Base-by-base conservation (phyloP, 129 eudicot species). In the Helianthus tuberosus region DNA sequence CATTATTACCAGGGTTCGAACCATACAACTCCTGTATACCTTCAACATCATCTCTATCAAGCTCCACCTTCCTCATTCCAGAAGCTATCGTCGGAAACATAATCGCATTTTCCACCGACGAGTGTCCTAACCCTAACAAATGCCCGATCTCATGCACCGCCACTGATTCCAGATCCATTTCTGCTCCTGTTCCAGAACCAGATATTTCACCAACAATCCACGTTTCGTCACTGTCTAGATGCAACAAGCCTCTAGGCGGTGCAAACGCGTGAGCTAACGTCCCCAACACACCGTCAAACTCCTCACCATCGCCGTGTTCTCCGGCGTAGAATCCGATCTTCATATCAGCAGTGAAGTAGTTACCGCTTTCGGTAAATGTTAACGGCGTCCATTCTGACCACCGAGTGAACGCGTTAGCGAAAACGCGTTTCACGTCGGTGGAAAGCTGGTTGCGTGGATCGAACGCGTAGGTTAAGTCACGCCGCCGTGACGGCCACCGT, bases 81-180 rank as follows among this genome's bases (percentile, higher is more conserved):
- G 92, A 75, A 9, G 89, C 49, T 6, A 86, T 85, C 15, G 93
- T 82, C 68, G 96, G 96, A 75, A 71, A 89, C 96, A 89, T 89
- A 15, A 86, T 79, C 9, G 96, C 80, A 0, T 77, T 84, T 27
- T 82, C 89, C 2, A 82, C 76, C 3, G 91, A 81, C 12, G 91
- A 83, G 53, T 91, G 97, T 0, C 91, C 96, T 27, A 91, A 59
- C 4, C 97, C 97, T 63, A 91, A 44, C 29, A 88, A 53, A 64
- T 88, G 96, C 25, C 97, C 97, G 27, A 90, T 87, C 68, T 90
- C 96, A 23, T 90, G 97, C 20, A 88, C 96, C 46, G 88, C 96
- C 11, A 89, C 96, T 0, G 96, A 84, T 27, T 86, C 90, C 66
- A 91, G 73, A 67, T 91, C 97, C 72, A 91, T 85, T 11, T 90